phyloP scores from a whole-genome alignment of 2,329 filamentous ascomycete genomes.

The Erysiphe pulchra region DNA sequence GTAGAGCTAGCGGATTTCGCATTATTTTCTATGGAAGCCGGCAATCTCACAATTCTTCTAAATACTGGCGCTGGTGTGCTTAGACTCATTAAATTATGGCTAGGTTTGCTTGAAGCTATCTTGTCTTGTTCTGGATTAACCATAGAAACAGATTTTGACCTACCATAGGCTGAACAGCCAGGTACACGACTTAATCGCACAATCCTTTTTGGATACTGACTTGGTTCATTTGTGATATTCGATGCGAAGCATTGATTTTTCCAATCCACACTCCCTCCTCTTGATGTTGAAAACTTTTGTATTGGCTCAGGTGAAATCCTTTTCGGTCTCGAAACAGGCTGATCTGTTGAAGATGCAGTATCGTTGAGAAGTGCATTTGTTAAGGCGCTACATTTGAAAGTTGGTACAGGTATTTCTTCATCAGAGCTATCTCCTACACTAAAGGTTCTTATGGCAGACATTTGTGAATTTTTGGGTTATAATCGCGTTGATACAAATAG shows the following conservation, averaged over 20 bases:
- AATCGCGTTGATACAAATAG: constrained; percentile 17
- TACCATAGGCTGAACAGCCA: constrained; percentile 7
- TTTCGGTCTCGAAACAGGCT: constrained; percentile 5
- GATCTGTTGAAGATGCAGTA: constrained; percentile 16
- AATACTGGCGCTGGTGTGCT: constrained; percentile 12
- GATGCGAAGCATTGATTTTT: not conserved
- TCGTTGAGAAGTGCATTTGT: constrained; percentile 64
- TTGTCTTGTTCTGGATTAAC: constrained; percentile 5
- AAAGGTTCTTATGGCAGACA: constrained; percentile 16
- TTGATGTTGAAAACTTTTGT: not conserved
- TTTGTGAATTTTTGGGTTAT: constrained; percentile 7
- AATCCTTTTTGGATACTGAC: constrained; percentile 10
- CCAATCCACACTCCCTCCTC: constrained; percentile 1
- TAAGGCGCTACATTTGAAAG: constrained; percentile 73
- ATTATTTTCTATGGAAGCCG: constrained; percentile 7
- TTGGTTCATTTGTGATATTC: constrained; percentile 5
- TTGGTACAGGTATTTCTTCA: constrained; percentile 67
- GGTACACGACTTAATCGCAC: constrained; percentile 14
- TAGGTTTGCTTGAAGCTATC: constrained; percentile 1
- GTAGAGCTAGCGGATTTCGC: constrained; percentile 10
- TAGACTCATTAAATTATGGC: constrained; percentile 10
- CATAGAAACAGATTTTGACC: constrained; percentile 10
- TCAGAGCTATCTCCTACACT: constrained; percentile 65
- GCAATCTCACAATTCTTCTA: constrained; percentile 10
- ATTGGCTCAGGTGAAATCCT: constrained; percentile 4